Percentiles rank a stretch among this genome's conserved stretches.
These are phyloP conservation scores for Proliferodiscus dingleyae DNA, from an alignment of 2,329 filamentous ascomycete genomes.

Conservation along the genomic window DNA sequence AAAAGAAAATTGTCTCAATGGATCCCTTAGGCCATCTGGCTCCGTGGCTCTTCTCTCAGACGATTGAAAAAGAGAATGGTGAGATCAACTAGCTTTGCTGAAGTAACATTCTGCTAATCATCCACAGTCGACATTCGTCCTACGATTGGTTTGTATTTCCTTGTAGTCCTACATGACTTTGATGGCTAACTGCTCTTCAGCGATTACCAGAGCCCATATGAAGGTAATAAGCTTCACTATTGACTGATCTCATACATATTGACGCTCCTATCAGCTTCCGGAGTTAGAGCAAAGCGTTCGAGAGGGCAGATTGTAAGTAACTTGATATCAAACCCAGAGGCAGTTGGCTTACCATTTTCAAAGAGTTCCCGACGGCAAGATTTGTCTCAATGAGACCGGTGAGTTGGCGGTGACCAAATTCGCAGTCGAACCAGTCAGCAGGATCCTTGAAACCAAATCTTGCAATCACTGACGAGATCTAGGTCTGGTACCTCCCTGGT, in stretches of 20 bases:
- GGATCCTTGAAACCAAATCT: slow-evolving; percentile 33
- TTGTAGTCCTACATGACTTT: not conserved
- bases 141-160: slow-evolving; percentile 28
- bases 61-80: slow-evolving; percentile 70
- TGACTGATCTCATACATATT: slow-evolving; percentile 6
- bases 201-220: slow-evolving; percentile 34
- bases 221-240: slow-evolving; percentile 22
- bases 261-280: slow-evolving; percentile 53
- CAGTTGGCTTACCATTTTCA: slow-evolving; percentile 11
- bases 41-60: slow-evolving; percentile 76
- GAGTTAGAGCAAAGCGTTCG: slow-evolving; percentile 87
- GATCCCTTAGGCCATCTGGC: slow-evolving; percentile 87
- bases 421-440: slow-evolving; percentile 81
- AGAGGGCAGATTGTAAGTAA: slow-evolving; percentile 61
- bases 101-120: too few species aligned
- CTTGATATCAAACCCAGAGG: not conserved
- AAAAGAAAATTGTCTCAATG: slow-evolving; percentile 95
- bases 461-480: slow-evolving; percentile 49
- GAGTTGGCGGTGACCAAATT: slow-evolving; percentile 95
- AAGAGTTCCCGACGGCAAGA: slow-evolving; percentile 66
- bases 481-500: slow-evolving; percentile 77
- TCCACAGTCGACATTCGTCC: slow-evolving; percentile 32
- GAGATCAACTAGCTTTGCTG: slow-evolving; percentile 16
- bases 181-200: slow-evolving; percentile 19
- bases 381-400: slow-evolving; percentile 76